Base-by-base conservation (phyloP, 257 asterid species). In the Ehretia macrophylla region DNA sequence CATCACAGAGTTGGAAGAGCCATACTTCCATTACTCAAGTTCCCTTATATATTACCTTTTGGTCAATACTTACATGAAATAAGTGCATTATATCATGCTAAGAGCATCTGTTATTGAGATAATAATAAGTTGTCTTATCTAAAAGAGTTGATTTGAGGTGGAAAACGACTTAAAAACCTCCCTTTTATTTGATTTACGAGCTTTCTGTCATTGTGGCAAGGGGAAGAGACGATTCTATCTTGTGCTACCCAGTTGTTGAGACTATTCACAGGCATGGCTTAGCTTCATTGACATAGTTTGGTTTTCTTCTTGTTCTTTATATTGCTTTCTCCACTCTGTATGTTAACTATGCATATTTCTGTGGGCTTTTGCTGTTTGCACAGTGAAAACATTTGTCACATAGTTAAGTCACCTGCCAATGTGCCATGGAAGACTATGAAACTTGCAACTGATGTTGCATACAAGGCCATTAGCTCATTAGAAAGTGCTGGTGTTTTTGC, bases 401-500 rank as follows among this genome's bases (percentile, higher is more conserved):
- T 93, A 60, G 99, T 93, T 49, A 86, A 93, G 68, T 90, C 96
- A 72, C 97, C 97, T 42, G 96, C 97, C 52, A 67, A 81, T 44
- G 90, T 86, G 44, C 73, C 97, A 5, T 88, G 95, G 95, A 84
- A 83, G 78, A 74, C 75, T 51, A 65, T 52, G 67, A 79, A 87
- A 60, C 94, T 83, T 73, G 97, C 97, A 23, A 81, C 86, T 35
- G 96, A 93, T 76, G 86, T 88, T 67, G 97, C 99, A 40, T 51
- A 45, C 59, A 79, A 66, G 67, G 92, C 97, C 65, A 93, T 93
- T 62, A 74, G 88, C 66, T 93, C 97, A 60, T 80, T 93, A 72
- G 97, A 89, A 69, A 97, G 99, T 63, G 99, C 95, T 58, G 96
- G 99, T 51, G 79, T 89, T 49, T 93, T 93, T 17, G 96, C 96